Conservation (phyloP, 192 early-diverging fungal species). For the Entomortierella parvispora region DNA sequence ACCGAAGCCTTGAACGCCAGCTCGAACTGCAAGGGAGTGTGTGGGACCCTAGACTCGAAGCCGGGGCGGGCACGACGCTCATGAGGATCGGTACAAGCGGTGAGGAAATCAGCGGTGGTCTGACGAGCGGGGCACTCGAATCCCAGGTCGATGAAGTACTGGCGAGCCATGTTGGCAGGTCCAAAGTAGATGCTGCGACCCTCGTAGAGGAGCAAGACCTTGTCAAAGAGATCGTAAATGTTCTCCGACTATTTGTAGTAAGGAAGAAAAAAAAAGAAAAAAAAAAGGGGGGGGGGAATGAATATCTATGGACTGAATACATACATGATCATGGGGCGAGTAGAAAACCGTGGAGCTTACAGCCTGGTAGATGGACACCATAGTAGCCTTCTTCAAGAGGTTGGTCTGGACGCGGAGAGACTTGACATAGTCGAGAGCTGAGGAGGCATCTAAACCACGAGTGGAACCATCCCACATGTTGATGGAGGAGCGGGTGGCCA, state of each 20-base stretch:
- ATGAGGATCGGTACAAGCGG: slow-evolving; percentile 72
- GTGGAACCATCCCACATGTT: slow-evolving; percentile 79
- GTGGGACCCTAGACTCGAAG: slow-evolving; percentile 64
- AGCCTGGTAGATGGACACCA: slow-evolving; percentile 79
- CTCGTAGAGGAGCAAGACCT: slow-evolving; percentile 70
- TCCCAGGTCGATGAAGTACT: slow-evolving; percentile 72
- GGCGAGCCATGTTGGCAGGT: slow-evolving; percentile 63
- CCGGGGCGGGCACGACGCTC: slow-evolving; percentile 64
- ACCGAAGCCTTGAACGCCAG: slow-evolving; percentile 58
- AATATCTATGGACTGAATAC: slow-evolving; percentile 59
- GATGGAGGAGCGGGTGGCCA: slow-evolving; percentile 63
- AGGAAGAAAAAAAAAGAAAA: slow-evolving; percentile 58
- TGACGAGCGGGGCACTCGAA: slow-evolving; percentile 71
- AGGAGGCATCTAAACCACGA: slow-evolving; percentile 74
- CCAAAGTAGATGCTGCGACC: slow-evolving; percentile 79
- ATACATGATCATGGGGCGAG: slow-evolving; percentile 44
- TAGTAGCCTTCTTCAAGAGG: slow-evolving; percentile 69
- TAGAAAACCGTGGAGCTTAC: slow-evolving; percentile 50
- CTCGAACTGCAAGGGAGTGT: slow-evolving; percentile 73
- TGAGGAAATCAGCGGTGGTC: slow-evolving; percentile 78
- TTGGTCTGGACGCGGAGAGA: slow-evolving; percentile 80
- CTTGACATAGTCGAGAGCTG: slow-evolving; percentile 63
- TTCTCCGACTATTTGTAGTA: slow-evolving; percentile 71
- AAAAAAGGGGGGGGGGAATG: slow-evolving; percentile 5
- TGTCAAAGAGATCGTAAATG: slow-evolving; percentile 81